A percentile compares a stretch with the other conserved stretches of the same genome.
These are phyloP conservation scores for Gracilariopsis chorda DNA, from an alignment of 23 red algal species.

Conservation along the genomic window DNA sequence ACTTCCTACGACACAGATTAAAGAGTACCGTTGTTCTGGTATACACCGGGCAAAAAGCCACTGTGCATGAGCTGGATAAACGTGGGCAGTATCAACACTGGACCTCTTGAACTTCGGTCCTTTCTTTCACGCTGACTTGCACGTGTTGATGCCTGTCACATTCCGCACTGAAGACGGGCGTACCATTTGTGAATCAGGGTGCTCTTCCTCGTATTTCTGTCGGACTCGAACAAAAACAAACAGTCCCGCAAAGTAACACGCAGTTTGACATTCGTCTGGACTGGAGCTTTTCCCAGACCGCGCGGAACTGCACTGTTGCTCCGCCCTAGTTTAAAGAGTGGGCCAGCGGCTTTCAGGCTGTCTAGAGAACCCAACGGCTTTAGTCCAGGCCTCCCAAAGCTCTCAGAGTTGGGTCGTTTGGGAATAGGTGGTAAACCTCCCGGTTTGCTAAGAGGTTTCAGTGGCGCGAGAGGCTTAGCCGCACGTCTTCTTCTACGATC, in stretches of 20 bases:
- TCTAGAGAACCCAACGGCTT: slow-evolving; percentile 28
- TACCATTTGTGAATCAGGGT: slow-evolving; percentile 56
- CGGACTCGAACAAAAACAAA: slow-evolving; percentile 44
- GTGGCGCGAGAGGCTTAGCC: slow-evolving; percentile 33
- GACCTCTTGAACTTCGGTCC: too few species aligned
- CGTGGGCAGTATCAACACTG: too few species aligned
- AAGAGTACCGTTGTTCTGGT: too few species aligned
- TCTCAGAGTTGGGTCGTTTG: neutral
- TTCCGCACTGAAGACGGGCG: neutral
- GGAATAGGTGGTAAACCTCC: neutral
- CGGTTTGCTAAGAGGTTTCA: slow-evolving; percentile 22
- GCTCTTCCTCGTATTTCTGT: slow-evolving; percentile 36
- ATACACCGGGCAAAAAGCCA: too few species aligned
- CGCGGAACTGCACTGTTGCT: neutral
- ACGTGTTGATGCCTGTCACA: too few species aligned
- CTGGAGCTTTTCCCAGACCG: neutral
- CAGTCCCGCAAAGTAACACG: slow-evolving; percentile 44
- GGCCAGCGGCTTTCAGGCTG: neutral
- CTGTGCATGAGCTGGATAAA: too few species aligned
- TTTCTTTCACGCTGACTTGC: too few species aligned
- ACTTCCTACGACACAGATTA: too few species aligned
- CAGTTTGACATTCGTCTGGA: neutral
- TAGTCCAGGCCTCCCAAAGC: neutral
- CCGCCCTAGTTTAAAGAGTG: neutral
- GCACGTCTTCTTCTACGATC: neutral